These are phyloP conservation scores for Naganishia friedmannii DNA, from an alignment of 768 basidiomycete genomes.

Conservation along the genomic window DNA sequence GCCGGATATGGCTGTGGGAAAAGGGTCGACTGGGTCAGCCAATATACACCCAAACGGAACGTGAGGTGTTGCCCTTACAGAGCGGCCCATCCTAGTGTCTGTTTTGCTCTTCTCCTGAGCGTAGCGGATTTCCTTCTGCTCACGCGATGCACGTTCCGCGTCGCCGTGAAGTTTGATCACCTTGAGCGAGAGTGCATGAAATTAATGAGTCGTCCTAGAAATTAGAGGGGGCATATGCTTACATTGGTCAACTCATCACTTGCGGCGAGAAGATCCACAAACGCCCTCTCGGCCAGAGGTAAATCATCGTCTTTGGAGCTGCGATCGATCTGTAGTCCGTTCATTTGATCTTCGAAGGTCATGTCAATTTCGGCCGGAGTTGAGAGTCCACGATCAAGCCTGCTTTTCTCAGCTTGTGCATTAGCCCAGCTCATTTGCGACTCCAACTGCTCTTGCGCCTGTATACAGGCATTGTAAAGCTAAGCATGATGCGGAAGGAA, in stretches of 20 bases:
- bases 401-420: conserved; percentile 55
- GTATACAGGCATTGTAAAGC: conserved; percentile 75
- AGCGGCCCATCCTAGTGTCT: conserved; percentile 65
- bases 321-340: conserved; percentile 15
- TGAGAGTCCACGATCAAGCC: conserved; percentile 40
- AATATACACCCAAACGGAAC: not conserved
- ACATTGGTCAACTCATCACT: conserved; percentile 65
- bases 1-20: not conserved
- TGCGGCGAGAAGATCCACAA: conserved; percentile 69
- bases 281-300: conserved; percentile 69
- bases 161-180: conserved; percentile 75
- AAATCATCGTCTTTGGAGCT: conserved; percentile 8
- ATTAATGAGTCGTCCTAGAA: not conserved
- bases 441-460: conserved; percentile 77
- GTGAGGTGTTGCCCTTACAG: conserved; percentile 54
- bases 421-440: conserved; percentile 90
- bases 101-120: conserved; percentile 69
- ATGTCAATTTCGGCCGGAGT: conserved; percentile 1
- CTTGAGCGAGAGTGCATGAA: not conserved
- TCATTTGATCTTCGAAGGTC: conserved; percentile 21
- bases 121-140: conserved; percentile 58
- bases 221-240: not conserved
- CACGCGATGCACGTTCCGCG: conserved; percentile 64
- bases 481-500: conserved; percentile 45
- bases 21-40: not conserved